Base-by-base conservation (phyloP, 148 eudicot genomes). In the Bassia scoparia region DNA sequence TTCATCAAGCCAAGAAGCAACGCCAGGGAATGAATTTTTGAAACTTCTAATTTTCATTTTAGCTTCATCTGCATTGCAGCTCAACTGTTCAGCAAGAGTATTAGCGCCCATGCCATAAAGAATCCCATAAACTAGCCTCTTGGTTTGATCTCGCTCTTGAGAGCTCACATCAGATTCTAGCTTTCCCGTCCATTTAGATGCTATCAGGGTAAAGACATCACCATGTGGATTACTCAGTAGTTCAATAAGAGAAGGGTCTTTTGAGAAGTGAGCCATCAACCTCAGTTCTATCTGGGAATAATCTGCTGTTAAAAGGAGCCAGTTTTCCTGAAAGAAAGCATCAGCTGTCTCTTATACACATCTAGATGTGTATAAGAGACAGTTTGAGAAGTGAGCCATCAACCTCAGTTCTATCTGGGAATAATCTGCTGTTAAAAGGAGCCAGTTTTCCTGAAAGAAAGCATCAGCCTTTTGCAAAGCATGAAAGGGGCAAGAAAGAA, bases 251-350 rank as follows among this genome's bases (percentile, higher is more conserved):
- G 86, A 86, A 41, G 83, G 43, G 80, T 96, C 99, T 81, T 81
- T 85, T 14, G 99, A 92, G 84, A 96, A 96, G 80, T 96, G 99
- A 59, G 99, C 97, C 99, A 96, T 96, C 65, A 96, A 78, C 77
- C 99, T 82, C 68, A 96, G 74, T 81, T 95, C 99, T 82, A 95
- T 92, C 84, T 95, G 99, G 72, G 94, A 95, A 88, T 95, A 95
- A 87, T 95, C 99, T 62, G 99, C 99, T 17, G 96, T 84, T 70
- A 96, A 71, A 23, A 92, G 88, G 72, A 96, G 69, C 99, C 97
- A 88, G 29, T 88, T 87, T 34, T 90, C 99, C 99, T 96, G 96
- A 69, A 83, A 80, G 55, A 54, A 66, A 44, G 46, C 44, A 33
- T 76, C 60, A 49, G 29, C 48, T 4, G 18, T n/a, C n/a, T n/a